phyloP scores from a whole-genome alignment of 495 filamentous ascomycete species.

The Jackrogersella minutella region DNA sequence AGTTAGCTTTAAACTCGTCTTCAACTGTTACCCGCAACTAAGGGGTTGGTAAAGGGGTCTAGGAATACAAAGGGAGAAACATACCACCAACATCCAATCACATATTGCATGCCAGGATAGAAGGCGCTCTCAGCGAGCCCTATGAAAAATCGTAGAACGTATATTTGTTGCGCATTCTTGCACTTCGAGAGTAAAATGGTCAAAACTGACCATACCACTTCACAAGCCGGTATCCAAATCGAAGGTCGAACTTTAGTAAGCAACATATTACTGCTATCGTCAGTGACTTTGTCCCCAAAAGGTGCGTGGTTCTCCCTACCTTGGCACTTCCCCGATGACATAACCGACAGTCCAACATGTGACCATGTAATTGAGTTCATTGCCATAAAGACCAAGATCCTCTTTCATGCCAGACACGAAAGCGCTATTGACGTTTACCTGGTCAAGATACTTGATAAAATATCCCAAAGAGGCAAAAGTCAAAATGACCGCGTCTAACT shows the following conservation, averaged over 20 bases:
- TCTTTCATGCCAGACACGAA: conserved; percentile 69
- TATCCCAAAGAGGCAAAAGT: conserved; percentile 65
- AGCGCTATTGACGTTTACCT: conserved; percentile 65
- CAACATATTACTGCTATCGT: conserved; percentile 45
- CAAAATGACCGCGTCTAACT: conserved; percentile 64
- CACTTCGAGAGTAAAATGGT: conserved; percentile 60
- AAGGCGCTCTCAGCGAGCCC: conserved; percentile 58
- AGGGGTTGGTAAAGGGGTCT: conserved; percentile 39
- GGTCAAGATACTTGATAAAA: conserved; percentile 68
- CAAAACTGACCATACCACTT: conserved; percentile 64
- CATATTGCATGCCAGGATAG: conserved; percentile 58
- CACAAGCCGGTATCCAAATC: conserved; percentile 65
- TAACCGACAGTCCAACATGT: conserved; percentile 70
- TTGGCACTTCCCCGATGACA: conserved; percentile 68
- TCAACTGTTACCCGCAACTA: background rate
- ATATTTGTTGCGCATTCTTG: conserved; percentile 59
- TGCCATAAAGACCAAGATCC: conserved; percentile 64
- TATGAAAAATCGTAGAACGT: conserved; percentile 66
- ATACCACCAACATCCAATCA: conserved; percentile 62
- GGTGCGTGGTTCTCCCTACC: conserved; percentile 21
- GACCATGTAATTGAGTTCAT: conserved; percentile 60
- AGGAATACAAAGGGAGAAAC: conserved; percentile 43
- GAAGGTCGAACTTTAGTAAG: conserved; percentile 60
- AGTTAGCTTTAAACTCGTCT: conserved; percentile 4
- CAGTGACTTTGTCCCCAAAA: conserved; percentile 36